Evolutionary conservation across 1,284 basidiomycete species (phyloP).

Genomic region (Dichomitus squalens): DNA sequence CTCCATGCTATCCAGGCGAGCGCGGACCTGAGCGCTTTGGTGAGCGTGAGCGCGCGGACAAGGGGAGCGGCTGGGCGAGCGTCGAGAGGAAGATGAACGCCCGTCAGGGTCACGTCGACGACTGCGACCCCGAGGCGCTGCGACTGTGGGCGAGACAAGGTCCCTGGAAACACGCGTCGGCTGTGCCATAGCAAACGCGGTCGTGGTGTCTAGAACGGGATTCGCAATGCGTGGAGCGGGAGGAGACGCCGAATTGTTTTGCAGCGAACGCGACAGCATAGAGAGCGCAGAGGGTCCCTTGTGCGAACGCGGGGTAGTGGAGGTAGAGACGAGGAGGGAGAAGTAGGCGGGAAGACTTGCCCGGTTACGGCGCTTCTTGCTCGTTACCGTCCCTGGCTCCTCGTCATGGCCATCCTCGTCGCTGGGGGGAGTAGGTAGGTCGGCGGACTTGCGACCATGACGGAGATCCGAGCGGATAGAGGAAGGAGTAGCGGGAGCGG

Average conservation of each 20-base stretch:
- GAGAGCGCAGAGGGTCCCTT: slow-evolving; percentile 47
- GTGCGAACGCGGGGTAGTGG: slow-evolving; percentile 35
- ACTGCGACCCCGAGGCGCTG: slow-evolving; percentile 31
- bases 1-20: slow-evolving; percentile 36
- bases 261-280: slow-evolving; percentile 39
- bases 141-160: slow-evolving; percentile 18
- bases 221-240: slow-evolving; percentile 36
- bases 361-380: slow-evolving; percentile 63
- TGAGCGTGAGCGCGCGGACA: slow-evolving; percentile 23
- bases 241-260: slow-evolving; percentile 33
- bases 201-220: slow-evolving; percentile 31
- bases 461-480: slow-evolving; percentile 22
- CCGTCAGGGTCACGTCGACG: slow-evolving; percentile 30
- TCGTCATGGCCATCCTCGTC: slow-evolving; percentile 34
- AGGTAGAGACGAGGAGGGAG: slow-evolving; percentile 59
- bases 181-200: slow-evolving; percentile 30
- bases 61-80: slow-evolving; percentile 32
- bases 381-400: slow-evolving; percentile 39
- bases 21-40: slow-evolving; percentile 25
- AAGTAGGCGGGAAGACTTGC: slow-evolving; percentile 78
- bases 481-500: slow-evolving; percentile 32
- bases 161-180: slow-evolving; percentile 18
- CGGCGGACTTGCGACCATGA: slow-evolving; percentile 22
- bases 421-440: slow-evolving; percentile 13
- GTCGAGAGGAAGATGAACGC: slow-evolving; percentile 32